Percentiles rank a stretch among this genome's conserved stretches.
phyloP scores from a whole-genome alignment of 2,329 filamentous ascomycete genomes.

The Penicillium sp. region DNA sequence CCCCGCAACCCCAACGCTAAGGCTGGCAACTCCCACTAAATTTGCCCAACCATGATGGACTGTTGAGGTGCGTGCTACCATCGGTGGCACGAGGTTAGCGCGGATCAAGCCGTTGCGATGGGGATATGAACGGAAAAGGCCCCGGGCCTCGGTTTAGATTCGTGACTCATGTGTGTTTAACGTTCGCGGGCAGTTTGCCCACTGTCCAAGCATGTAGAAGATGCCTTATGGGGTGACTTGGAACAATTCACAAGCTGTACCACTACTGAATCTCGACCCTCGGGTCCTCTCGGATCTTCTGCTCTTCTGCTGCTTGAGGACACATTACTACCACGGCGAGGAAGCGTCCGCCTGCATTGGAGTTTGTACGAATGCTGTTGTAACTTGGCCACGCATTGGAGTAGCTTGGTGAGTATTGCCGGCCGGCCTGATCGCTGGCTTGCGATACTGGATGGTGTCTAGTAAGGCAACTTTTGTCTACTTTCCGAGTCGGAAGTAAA shows the following conservation, averaged over 20 bases:
- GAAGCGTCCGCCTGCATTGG: not conserved
- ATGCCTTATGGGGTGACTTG: slow-evolving; percentile 41
- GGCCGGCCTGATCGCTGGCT: not conserved
- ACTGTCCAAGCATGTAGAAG: slow-evolving; percentile 51
- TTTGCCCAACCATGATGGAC: slow-evolving; percentile 24
- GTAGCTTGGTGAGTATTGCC: not conserved
- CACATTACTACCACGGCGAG: not conserved
- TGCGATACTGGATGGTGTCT: not conserved
- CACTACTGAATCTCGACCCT: slow-evolving; percentile 32
- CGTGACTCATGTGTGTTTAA: slow-evolving; percentile 32
- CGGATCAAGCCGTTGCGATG: slow-evolving; percentile 23
- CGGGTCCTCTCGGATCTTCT: not conserved
- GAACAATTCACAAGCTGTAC: slow-evolving; percentile 50
- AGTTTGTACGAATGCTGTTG: not conserved
- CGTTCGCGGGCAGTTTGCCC: slow-evolving; percentile 38
- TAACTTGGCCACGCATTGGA: not conserved
- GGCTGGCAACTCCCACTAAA: slow-evolving; percentile 45
- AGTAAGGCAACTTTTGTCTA: not conserved
- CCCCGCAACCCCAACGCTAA: slow-evolving; percentile 72
- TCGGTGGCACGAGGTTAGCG: slow-evolving; percentile 22
- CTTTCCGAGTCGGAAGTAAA: not conserved
- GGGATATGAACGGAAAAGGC: slow-evolving; percentile 28
- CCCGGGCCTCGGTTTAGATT: slow-evolving; percentile 29
- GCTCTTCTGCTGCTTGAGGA: not conserved
- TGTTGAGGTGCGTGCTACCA: slow-evolving; percentile 26